Evolutionary conservation across 345 rosid genomes (phyloP).

Genomic region (Eutrema japonicum): DNA sequence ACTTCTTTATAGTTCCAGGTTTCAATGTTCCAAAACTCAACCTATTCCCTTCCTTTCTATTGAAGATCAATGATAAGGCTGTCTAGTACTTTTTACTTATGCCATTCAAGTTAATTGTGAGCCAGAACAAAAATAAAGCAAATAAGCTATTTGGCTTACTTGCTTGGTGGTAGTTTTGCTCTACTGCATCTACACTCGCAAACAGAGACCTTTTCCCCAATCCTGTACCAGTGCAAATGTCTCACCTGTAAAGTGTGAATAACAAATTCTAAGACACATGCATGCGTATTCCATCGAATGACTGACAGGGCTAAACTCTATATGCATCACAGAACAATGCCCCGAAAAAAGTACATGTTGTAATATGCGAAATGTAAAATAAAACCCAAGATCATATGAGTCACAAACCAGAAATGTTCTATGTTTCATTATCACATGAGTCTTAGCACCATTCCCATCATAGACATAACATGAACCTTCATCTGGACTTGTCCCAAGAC

Average conservation of each 20-base stretch:
- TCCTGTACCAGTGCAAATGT: slow-evolving; percentile 89
- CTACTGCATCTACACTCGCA: slow-evolving; percentile 92
- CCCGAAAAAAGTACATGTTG: background rate
- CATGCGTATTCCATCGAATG: slow-evolving; percentile 6
- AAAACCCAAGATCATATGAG: slow-evolving; percentile 30
- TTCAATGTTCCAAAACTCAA: background rate
- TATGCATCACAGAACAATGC: slow-evolving; percentile 16
- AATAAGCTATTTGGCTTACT: slow-evolving; percentile 52
- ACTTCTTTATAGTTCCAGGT: background rate
- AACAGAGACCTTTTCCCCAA: slow-evolving; percentile 69
- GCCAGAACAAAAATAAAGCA: slow-evolving; percentile 14
- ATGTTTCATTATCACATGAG: slow-evolving; percentile 87
- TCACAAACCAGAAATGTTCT: slow-evolving; percentile 88
- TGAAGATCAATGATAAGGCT: background rate
- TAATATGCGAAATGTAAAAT: slow-evolving; percentile 19
- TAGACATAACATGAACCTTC: slow-evolving; percentile 87
- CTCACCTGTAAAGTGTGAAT: slow-evolving; percentile 63
- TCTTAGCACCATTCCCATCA: slow-evolving; percentile 69
- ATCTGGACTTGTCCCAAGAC: slow-evolving; percentile 74
- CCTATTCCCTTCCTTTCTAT: slow-evolving; percentile 5
- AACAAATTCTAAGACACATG: background rate
- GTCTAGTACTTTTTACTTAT: background rate
- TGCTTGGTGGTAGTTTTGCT: slow-evolving; percentile 93
- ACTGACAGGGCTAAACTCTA: slow-evolving; percentile 19
- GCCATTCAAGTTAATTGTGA: background rate